Evolutionary conservation across 805 yeast genomes (phyloP).

Genomic region (Wickerhamiella brachini): DNA sequence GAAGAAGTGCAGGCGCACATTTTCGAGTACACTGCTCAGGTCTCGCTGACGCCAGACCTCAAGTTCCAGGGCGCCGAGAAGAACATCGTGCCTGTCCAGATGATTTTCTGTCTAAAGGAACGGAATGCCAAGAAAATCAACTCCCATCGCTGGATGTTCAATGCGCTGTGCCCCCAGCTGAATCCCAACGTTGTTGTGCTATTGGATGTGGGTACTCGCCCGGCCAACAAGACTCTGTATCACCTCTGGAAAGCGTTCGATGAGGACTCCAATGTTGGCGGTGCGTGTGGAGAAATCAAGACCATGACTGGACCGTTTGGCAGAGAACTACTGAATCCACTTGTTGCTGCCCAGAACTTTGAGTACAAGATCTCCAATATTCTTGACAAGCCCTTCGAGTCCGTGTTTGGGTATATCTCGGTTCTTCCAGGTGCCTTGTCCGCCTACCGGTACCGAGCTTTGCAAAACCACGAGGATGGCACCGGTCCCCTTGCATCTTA

Average conservation of each 20-base stretch:
- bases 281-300: constrained; percentile 95
- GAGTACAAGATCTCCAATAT: constrained; percentile 94
- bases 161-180: constrained; percentile 73
- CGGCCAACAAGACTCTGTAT: constrained; percentile 70
- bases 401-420: constrained; percentile 84
- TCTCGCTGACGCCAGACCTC: constrained; percentile 77
- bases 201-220: constrained; percentile 90
- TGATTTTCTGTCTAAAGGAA: constrained; percentile 82
- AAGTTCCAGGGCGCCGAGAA: constrained; percentile 76
- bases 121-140: constrained; percentile 80
- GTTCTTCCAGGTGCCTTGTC: constrained; percentile 96
- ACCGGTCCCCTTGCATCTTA: constrained; percentile 78
- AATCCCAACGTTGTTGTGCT: constrained; percentile 73
- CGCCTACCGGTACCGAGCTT: constrained; percentile 78
- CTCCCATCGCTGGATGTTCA: constrained; percentile 94
- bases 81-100: constrained; percentile 68
- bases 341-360: constrained; percentile 92
- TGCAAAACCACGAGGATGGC: constrained; percentile 53
- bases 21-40: constrained; percentile 92
- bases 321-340: constrained; percentile 54
- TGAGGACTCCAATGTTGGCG: constrained; percentile 68
- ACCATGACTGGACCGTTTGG: constrained; percentile 61
- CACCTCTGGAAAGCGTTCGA: constrained; percentile 82
- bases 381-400: constrained; percentile 89
- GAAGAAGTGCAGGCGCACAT: constrained; percentile 86